Conservation (phyloP, 306 rosid genomes). For the Sechiopsis laciniata region DNA sequence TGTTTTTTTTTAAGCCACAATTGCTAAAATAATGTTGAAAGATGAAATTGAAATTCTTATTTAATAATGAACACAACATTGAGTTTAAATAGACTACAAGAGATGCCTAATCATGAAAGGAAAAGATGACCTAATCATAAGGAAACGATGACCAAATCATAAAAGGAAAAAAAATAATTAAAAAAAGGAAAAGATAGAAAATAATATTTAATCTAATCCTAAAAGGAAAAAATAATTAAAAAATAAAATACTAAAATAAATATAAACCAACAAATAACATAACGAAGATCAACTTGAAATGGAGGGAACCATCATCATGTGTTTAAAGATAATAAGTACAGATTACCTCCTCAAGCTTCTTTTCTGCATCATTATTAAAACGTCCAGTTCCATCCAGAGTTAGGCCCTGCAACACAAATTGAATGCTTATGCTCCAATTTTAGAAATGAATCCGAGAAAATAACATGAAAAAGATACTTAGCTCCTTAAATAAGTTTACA, state of each 20-base stretch:
- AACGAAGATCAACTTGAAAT: background rate
- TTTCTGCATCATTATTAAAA: constrained; percentile 74
- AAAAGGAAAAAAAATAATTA: too few species aligned
- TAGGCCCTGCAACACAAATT: constrained; percentile 50
- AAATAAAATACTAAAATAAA: too few species aligned
- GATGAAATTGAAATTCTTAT: too few species aligned
- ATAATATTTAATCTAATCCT: too few species aligned
- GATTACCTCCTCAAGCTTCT: constrained; percentile 77
- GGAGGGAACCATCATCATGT: background rate
- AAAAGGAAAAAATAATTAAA: too few species aligned
- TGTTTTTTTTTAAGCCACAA: too few species aligned
- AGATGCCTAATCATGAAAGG: too few species aligned
- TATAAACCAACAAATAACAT: background rate
- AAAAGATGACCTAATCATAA: too few species aligned
- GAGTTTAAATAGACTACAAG: too few species aligned
- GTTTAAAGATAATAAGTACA: constrained; percentile 18
- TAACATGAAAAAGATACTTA: background rate
- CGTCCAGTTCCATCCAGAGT: constrained; percentile 74
- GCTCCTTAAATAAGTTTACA: background rate
- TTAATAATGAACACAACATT: too few species aligned
- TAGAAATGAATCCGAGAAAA: constrained; percentile 22
- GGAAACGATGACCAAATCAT: too few species aligned
- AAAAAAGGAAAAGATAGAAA: too few species aligned
- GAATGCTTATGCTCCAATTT: constrained; percentile 13
- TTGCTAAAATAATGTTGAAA: background rate